Evolutionary conservation across 495 filamentous ascomycete species (phyloP).

Genomic region (Tuber brumale): DNA sequence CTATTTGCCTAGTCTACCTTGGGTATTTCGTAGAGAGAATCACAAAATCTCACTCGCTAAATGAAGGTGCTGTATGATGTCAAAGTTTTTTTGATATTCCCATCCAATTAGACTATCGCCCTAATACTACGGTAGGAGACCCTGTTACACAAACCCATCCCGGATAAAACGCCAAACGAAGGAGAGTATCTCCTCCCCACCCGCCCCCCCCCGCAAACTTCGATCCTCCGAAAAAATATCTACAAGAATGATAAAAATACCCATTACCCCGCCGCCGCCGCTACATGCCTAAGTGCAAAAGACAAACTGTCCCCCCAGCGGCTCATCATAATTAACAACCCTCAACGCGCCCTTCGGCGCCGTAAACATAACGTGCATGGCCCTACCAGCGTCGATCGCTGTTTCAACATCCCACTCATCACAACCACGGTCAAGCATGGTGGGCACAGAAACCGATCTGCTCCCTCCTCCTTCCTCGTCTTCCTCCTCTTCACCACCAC

Average conservation of each 20-base stretch:
- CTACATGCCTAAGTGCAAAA: background rate
- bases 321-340: conserved; percentile 62
- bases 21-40: too few species aligned
- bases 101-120: too few species aligned
- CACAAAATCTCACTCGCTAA: too few species aligned
- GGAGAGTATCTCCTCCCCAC: too few species aligned
- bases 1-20: too few species aligned
- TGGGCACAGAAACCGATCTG: conserved; percentile 29
- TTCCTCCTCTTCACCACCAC: background rate
- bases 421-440: conserved; percentile 31
- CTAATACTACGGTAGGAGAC: too few species aligned
- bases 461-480: conserved; percentile 11
- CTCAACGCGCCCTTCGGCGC: conserved; percentile 76
- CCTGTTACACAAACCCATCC: too few species aligned
- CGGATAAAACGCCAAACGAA: too few species aligned
- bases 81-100: too few species aligned
- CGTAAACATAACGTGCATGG: conserved; percentile 91
- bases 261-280: background rate
- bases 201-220: too few species aligned
- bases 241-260: background rate
- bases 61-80: too few species aligned
- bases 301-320: background rate
- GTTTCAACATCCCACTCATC: conserved; percentile 85
- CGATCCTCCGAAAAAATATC: background rate
- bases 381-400: conserved; percentile 61